Base-by-base conservation (phyloP, 2,329 filamentous ascomycete species). In the Tolypocladium sp. region DNA sequence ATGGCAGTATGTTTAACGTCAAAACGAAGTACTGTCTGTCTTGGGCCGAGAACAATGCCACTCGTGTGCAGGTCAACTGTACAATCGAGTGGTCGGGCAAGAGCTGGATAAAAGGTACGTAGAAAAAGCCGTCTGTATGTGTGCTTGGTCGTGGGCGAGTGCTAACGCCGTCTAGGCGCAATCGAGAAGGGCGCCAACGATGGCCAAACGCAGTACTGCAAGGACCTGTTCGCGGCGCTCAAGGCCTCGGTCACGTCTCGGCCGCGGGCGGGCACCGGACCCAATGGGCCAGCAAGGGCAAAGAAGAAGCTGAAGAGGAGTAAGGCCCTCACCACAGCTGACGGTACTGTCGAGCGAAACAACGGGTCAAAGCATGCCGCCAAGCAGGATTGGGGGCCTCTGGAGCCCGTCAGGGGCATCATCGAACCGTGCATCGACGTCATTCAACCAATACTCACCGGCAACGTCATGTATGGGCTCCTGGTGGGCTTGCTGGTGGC, bases 131-230 rank as follows among this genome's bases (percentile, higher is more conserved):
- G 44, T 40, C 12, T 3, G 41, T 15, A 38, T 15, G 27, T 13
- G 27, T 52, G 25, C 9, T 35, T 13, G 17, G 10, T 35, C 49
- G 4, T 13, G 30, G n/a, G 35, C 4, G 10, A 35, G 4, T 27
- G 53, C 44, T 53, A 41, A 56, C 55, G 0, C 12, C 40, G 56
- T 57, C 51, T 64, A 96, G 92, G 90, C 63, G 90, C 94, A 2
- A 99, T 99, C 66, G 94, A 99, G 71, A 97, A 96, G 72, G 93
- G 91, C 61, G 91, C 92, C 51, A 92, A 89, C 63, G 92, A 97
- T 59, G 94, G 94, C 35, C 94, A 99, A 74, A 81, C 81, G 10
- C 82, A 87, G 60, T 96, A 95, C 70, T 90, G 89, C 63, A 92
- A 88, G 65, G 89, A 93, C 59, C 76, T 99, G 6, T 83, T 92